Conservation (phyloP, 176 grass and related monocot genomes). For the Pontederia paniculata region DNA sequence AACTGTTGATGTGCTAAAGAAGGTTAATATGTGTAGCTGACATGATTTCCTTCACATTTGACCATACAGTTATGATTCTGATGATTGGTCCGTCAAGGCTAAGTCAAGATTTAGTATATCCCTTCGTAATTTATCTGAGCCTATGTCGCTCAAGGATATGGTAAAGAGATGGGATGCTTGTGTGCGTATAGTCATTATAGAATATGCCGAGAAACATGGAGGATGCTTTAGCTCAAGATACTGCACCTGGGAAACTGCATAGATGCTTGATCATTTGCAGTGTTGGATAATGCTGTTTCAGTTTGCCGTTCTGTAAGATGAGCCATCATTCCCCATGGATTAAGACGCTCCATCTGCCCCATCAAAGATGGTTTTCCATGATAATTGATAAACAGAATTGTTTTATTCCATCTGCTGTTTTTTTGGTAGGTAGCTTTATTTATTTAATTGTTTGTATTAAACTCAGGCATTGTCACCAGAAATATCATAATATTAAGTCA, state of each 20-base stretch:
- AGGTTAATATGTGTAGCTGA: not conserved
- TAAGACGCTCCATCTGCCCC: too few relatives aligned
- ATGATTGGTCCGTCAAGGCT: conserved; percentile 70
- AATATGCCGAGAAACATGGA: conserved; percentile 75
- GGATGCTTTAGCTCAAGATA: conserved; percentile 90
- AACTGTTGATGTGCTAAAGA: not conserved
- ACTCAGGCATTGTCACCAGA: too few relatives aligned
- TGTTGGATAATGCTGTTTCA: too few relatives aligned
- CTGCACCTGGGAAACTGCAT: conserved; percentile 63
- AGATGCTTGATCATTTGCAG: conserved; percentile 36
- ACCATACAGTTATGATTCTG: conserved; percentile 34
- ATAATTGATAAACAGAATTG: too few relatives aligned
- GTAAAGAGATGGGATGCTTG: conserved; percentile 82
- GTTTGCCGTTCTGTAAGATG: too few relatives aligned
- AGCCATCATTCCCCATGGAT: too few relatives aligned
- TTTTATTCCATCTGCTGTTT: too few relatives aligned
- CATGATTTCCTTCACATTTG: not conserved
- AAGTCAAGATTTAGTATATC: conserved; percentile 55
- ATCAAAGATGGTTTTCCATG: too few relatives aligned
- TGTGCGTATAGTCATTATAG: conserved; percentile 50
- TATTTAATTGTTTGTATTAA: too few relatives aligned
- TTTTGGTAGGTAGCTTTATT: too few relatives aligned
- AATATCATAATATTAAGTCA: too few relatives aligned
- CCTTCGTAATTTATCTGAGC: conserved; percentile 53
- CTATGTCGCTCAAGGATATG: conserved; percentile 74